Base-by-base conservation (phyloP, 352 stramenopile species). In the Blastocystis hominis region DNA sequence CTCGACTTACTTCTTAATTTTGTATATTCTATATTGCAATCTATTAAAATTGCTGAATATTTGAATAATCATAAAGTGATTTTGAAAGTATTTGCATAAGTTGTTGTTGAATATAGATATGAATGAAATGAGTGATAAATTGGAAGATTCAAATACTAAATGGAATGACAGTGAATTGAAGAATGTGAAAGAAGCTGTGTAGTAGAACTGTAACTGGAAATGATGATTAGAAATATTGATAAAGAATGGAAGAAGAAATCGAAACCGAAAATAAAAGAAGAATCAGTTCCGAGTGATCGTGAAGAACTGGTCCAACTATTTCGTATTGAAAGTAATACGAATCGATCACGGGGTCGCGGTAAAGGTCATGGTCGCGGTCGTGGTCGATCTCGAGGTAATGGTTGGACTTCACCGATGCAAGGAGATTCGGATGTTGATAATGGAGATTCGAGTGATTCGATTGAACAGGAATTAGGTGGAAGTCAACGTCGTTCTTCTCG, bases 371-470 rank as follows among this genome's bases (percentile, higher is more conserved):
- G 5, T 3, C 5, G 36, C 40, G 17, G 17, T 40, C 20, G 17
- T 7, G 5, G 17, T 40, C 20, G 59, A 20, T 10, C 10, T 68
- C 59, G 63, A 42, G 63, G 63, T 7, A 75, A 75, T 75, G 63
- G 63, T 75, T 75, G 63, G 63, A 75, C 63, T 7, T 40, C 63
- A 9, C 63, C 63, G 17, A 40, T 75, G 36, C 13, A 7, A 5
- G n/a, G 5, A 36, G 63, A 75, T 40, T n/a, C 9, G 34, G 63
- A 75, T 24, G 36, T 47, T 6, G 7, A 6, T 5, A 47, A 24
- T 75, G n/a, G n/a, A n/a, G 63, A 75, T 5, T 75, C 63, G 40
- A 75, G 63, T 47, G 63, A 75, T 75, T 75, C 63, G 15, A 10
- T 75, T 5, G 63, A 75, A 47, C 4, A 7, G 15, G 63, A 75